Evolutionary conservation across 2,329 filamentous ascomycete genomes (phyloP).

Genomic region (Pseudogymnoascus sp.): DNA sequence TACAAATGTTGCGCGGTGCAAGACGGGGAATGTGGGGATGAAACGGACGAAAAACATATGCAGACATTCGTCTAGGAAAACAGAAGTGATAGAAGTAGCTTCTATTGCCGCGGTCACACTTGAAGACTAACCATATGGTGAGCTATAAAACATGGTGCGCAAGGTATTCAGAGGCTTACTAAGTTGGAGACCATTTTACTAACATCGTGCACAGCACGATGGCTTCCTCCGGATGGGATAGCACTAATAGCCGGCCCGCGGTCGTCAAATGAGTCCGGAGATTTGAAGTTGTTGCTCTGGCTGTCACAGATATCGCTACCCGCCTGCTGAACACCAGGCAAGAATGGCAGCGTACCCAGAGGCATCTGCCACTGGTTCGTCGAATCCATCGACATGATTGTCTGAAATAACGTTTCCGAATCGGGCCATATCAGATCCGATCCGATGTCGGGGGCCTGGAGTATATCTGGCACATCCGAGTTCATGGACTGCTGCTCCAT

Average conservation of each 20-base stretch:
- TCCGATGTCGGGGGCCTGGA: constrained; percentile 31
- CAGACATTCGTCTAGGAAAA: constrained; percentile 41
- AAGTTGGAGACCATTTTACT: constrained; percentile 39
- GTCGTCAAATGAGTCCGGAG: constrained; percentile 33
- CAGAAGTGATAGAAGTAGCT: constrained; percentile 38
- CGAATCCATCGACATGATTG: constrained; percentile 36
- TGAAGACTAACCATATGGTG: constrained; percentile 31
- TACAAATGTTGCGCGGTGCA: constrained; percentile 40
- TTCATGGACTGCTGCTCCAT: constrained; percentile 23
- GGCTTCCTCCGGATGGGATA: constrained; percentile 37
- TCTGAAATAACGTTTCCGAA: constrained; percentile 39
- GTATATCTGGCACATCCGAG: constrained; percentile 23
- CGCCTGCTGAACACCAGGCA: constrained; percentile 15
- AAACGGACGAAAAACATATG: constrained; percentile 43
- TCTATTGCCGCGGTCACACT: constrained; percentile 40
- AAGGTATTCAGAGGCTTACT: constrained; percentile 27
- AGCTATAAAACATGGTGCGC: not conserved
- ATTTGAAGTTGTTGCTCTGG: constrained; percentile 24
- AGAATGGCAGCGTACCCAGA: constrained; percentile 34
- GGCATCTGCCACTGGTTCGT: constrained; percentile 39
- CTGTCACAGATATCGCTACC: constrained; percentile 4
- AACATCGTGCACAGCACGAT: constrained; percentile 40
- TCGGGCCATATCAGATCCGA: constrained; percentile 41
- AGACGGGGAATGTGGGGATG: constrained; percentile 41
- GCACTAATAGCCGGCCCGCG: constrained; percentile 32